Percentiles rank a stretch among this genome's conserved stretches.
These are phyloP conservation scores for Pseudogymnoascus sp. DNA, from an alignment of 2,329 filamentous ascomycete genomes.

Conservation along the genomic window DNA sequence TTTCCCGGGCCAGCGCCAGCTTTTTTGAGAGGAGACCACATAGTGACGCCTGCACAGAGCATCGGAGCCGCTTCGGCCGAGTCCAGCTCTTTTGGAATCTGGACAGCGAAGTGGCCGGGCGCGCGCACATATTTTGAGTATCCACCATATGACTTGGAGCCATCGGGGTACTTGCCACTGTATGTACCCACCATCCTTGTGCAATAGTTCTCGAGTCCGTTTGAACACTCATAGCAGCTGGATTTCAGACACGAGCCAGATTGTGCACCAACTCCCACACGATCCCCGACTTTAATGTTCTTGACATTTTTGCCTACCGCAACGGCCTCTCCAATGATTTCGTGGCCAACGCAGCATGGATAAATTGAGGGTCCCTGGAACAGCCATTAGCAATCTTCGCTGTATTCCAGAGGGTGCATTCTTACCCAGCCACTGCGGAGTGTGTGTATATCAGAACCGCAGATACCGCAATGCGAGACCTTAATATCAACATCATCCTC, in stretches of 20 bases:
- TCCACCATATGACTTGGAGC: conserved; percentile 45
- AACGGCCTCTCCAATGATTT: conserved; percentile 42
- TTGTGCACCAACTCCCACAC: conserved; percentile 48
- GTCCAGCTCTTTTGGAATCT: conserved; percentile 47
- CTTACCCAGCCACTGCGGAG: conserved; percentile 22
- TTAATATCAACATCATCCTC: conserved; percentile 43
- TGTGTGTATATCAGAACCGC: conserved; percentile 30
- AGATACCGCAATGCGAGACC: conserved; percentile 44
- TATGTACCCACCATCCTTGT: conserved; percentile 38
- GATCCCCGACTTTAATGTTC: conserved; percentile 44
- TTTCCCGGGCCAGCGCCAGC: conserved; percentile 65
- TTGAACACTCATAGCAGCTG: conserved; percentile 45
- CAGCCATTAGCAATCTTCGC: neutral
- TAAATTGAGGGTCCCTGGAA: conserved; percentile 32
- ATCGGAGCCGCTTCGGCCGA: conserved; percentile 55
- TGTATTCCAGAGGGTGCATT: neutral
- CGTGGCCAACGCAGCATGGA: conserved; percentile 42
- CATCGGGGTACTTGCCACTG: conserved; percentile 29
- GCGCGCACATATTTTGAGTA: conserved; percentile 34
- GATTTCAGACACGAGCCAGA: conserved; percentile 36
- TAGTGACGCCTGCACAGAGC: conserved; percentile 71
- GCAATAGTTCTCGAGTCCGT: conserved; percentile 38
- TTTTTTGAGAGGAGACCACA: conserved; percentile 60
- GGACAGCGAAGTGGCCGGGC: conserved; percentile 51
- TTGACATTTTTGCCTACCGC: conserved; percentile 38